phyloP scores from a whole-genome alignment of 2,329 filamentous ascomycete species.

The Botrytis porri region DNA sequence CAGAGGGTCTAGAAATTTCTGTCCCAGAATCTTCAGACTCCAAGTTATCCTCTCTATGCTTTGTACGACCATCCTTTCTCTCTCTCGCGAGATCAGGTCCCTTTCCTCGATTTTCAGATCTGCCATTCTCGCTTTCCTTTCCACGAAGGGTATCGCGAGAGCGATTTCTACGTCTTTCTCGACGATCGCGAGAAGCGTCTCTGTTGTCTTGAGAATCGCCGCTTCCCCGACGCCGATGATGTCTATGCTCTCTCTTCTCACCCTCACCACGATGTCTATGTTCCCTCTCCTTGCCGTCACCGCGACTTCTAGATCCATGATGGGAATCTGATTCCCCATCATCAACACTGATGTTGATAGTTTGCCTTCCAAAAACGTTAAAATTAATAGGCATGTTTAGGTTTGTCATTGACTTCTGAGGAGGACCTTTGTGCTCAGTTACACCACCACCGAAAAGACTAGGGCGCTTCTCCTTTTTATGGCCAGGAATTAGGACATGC shows the following conservation, averaged over 20 bases:
- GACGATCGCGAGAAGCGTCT: background rate
- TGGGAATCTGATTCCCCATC: too few relatives aligned
- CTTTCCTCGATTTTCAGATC: background rate
- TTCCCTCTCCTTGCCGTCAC: too few relatives aligned
- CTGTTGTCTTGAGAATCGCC: background rate
- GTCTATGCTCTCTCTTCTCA: background rate
- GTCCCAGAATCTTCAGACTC: background rate
- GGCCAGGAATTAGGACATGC: background rate
- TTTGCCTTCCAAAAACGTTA: background rate
- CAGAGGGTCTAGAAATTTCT: background rate
- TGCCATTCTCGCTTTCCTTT: background rate
- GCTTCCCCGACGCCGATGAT: background rate
- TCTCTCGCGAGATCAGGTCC: background rate
- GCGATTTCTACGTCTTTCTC: background rate
- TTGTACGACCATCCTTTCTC: background rate
- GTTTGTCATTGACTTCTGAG: too few relatives aligned
- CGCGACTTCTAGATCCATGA: too few relatives aligned
- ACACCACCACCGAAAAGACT: background rate
- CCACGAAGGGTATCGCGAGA: background rate
- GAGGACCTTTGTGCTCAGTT: background rate
- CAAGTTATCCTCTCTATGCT: background rate
- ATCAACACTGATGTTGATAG: too few relatives aligned
- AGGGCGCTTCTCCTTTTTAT: rapidly evolving
- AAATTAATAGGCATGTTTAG: background rate
- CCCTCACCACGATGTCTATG: too few relatives aligned